A percentile compares a stretch with the other conserved stretches of the same genome.
These are phyloP conservation scores for Debaryomyces coudertii DNA, from an alignment of 1,139 yeast genomes.

Conservation along the genomic window DNA sequence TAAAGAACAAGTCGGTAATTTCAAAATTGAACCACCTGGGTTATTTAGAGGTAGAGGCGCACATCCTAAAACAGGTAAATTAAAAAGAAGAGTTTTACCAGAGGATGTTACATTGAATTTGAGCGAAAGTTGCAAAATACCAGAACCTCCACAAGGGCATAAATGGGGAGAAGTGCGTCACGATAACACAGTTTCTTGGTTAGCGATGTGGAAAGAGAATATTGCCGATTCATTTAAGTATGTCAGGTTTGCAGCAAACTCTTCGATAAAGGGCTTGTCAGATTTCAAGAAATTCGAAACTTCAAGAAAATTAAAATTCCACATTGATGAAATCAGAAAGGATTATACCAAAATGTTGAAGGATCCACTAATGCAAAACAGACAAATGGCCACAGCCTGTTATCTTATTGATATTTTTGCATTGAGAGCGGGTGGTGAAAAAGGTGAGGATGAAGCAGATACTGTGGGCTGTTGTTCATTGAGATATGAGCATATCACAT, in stretches of 20 bases:
- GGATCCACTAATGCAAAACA: constrained; percentile 76
- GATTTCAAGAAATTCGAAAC: constrained; percentile 92
- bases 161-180: constrained; percentile 88
- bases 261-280: constrained; percentile 88
- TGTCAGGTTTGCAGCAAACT: constrained; percentile 88
- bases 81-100: constrained; percentile 80
- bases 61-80: constrained; percentile 92
- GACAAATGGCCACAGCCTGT: constrained; percentile 94
- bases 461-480: constrained; percentile 98
- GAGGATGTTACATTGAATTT: constrained; percentile 88
- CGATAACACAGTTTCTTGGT: constrained; percentile 92
- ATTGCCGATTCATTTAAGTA: constrained; percentile 82
- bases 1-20: constrained; percentile 90
- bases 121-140: constrained; percentile 71
- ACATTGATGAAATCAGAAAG: constrained; percentile 70
- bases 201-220: constrained; percentile 97
- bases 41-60: constrained; percentile 95
- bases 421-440: constrained; percentile 97
- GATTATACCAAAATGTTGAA: constrained; percentile 76
- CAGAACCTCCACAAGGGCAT: constrained; percentile 86
- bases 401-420: constrained; percentile 94
- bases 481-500: constrained; percentile 83
- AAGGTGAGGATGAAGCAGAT: constrained; percentile 96
- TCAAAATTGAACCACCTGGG: constrained; percentile 95
- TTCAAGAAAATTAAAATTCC: constrained; percentile 78